phyloP scores from a whole-genome alignment of 1,284 basidiomycete genomes.

The Prillingera fragicola region DNA sequence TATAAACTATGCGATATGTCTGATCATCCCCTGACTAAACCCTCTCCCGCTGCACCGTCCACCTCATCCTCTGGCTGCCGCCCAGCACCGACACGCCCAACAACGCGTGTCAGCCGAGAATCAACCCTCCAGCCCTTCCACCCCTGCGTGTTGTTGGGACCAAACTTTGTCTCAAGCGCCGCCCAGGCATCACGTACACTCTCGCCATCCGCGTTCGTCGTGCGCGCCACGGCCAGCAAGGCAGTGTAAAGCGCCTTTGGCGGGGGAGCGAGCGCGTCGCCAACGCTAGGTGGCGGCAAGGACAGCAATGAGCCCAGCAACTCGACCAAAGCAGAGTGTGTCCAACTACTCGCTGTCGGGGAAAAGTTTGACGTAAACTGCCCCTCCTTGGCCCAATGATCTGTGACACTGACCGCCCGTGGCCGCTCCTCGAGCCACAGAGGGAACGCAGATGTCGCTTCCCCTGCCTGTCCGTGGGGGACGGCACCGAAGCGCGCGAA shows the following conservation, averaged over 20 bases:
- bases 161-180: constrained; percentile 41
- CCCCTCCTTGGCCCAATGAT: constrained; percentile 9
- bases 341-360: constrained; percentile 19
- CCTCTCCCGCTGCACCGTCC: neutral
- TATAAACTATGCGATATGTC: constrained; percentile 11
- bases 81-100: too few species aligned
- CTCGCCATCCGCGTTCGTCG: constrained; percentile 29
- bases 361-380: constrained; percentile 8
- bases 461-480: constrained; percentile 9
- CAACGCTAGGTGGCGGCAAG: constrained; percentile 7
- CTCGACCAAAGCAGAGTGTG: constrained; percentile 21
- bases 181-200: constrained; percentile 30
- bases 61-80: too few species aligned
- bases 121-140: constrained; percentile 34
- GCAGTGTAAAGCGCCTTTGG: constrained; percentile 30
- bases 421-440: constrained; percentile 1
- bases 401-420: constrained; percentile 1
- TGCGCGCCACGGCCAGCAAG: constrained; percentile 36
- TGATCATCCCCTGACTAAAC: neutral
- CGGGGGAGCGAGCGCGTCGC: constrained; percentile 21
- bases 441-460: constrained; percentile 11
- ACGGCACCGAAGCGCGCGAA: constrained; percentile 54
- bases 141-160: constrained; percentile 23
- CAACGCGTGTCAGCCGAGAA: too few species aligned
- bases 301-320: constrained; percentile 32